Evolutionary conservation across 2,329 filamentous ascomycete species (phyloP), one percentile per base, ranked within the genome.

Genomic region (Anthostomella pinea): DNA sequence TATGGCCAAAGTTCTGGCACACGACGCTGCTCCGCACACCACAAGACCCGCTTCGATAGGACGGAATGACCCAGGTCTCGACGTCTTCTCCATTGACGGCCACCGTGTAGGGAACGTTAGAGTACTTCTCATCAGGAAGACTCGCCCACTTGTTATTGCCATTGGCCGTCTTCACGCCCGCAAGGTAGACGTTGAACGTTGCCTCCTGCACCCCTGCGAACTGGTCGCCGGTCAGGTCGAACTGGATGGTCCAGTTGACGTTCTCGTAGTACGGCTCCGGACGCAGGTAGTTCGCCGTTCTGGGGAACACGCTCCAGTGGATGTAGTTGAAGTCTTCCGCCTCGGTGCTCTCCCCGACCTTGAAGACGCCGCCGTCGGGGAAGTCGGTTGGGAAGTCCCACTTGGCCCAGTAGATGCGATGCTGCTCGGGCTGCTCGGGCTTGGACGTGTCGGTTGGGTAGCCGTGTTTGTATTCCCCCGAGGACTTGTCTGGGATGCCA

Each of bases 241-340:
- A 81, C 1, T 67, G 49, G 18, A 81, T 62, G 1, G 72, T 81
- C 77, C 76, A 81, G 55, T 80, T 78, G 15, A 60, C 58, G 44
- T 67, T 67, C 14, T 45, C 46, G 13, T 63, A 59, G 32, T 70
- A 68, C 5, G 66, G 57, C 28, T 67, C 59, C 1, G 64, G 57
- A 1, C 73, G 64, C 3, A 65, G 35, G 10, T 57, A 68, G 54
- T 79, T 73, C 1, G 64, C 73, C 18, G 72, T 62, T 5, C 74
- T 73, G 1, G 78, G 77, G 48, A 79, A 82, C 7, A 79, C 76
- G 38, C 71, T 75, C 80, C 79, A 83, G 53, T 83, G 80, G 4
- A 82, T 72, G 37, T 81, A 81, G 57, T 83, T 83, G 41, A 80
- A 64, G 48, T 79, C 75, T 8, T 60, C 54, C 0, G 58, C 59